Conservation (phyloP, 2,329 filamentous ascomycete species). For the Colletotrichum limetticola region DNA sequence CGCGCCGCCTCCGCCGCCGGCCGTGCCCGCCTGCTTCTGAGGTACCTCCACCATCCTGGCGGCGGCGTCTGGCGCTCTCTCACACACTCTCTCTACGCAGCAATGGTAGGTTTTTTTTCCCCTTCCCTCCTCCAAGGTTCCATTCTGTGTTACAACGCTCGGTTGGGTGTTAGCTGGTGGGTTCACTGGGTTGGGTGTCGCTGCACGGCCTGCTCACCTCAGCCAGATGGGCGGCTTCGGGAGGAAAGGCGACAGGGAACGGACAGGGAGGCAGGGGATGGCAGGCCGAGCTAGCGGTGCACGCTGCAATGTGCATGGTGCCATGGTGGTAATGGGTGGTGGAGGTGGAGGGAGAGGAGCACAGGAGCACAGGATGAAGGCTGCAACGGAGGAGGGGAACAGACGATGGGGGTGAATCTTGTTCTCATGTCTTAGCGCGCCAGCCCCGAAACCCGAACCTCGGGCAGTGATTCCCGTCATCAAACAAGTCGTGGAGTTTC, state of each 20-base stretch:
- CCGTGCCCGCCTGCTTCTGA: neutral
- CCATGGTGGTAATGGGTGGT: neutral
- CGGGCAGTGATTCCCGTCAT: neutral
- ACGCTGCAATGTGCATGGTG: no score
- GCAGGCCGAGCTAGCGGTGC: neutral
- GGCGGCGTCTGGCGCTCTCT: neutral
- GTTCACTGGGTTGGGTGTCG: slow-evolving; percentile 23
- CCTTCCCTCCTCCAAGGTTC: neutral
- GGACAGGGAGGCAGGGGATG: slow-evolving; percentile 13
- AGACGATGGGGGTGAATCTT: neutral
- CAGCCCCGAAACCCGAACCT: slow-evolving; percentile 26
- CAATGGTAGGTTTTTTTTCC: no score
- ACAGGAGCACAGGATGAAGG: neutral
- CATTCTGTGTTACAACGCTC: neutral
- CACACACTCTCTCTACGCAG: no score
- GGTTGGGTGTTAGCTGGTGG: slow-evolving; percentile 14
- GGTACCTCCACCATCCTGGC: neutral
- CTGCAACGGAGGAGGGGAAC: neutral
- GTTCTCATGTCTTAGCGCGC: slow-evolving; percentile 21
- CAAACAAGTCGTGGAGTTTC: neutral
- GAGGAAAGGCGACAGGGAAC: slow-evolving; percentile 1
- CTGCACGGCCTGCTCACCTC: neutral
- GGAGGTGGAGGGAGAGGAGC: neutral
- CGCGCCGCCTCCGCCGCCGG: slow-evolving; percentile 1
- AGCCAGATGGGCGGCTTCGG: neutral